Evolutionary conservation across 805 yeast genomes (phyloP), one percentile per base, ranked within the genome.

Genomic region (Lipomyces sp.): DNA sequence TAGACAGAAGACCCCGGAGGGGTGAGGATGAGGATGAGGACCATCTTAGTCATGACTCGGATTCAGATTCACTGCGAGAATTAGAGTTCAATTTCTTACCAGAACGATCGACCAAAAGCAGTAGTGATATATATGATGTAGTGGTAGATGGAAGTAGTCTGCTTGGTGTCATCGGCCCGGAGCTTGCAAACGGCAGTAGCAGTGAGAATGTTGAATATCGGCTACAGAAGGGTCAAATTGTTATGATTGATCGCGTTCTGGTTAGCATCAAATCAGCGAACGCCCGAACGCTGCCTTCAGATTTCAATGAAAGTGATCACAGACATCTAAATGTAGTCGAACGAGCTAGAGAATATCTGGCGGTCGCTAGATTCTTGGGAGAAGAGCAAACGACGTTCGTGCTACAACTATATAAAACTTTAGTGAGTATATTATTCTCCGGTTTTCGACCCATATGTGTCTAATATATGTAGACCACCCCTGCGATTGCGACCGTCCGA

Each of bases 261-360:
- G 90, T 90, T 0, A 78, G 87, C 78, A 83, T 87, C 18, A 87
- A 86, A 73, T 65, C 73, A 6, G 73, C 81, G 0, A 73, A 74
- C 4, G 70, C 69, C 35, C 74, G 69, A 11, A 73, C 73, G 39
- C 74, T 81, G 11, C 76, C 80, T 4, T 67, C 73, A 0, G 69
- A 76, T 11, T 82, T 83, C 65, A 80, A 82, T 13, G 91, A 87
- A 66, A 74, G 77, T 8, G 87, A 85, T 64, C 78, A 82, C 0
- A 80, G 81, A 33, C 85, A 85, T 53, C 81, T 90, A 0, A 77
- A 88, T 61, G 82, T 90, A 0, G 67, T 81, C 8, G 93, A 90
- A 64, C 78, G 92, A 58, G 92, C 97, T 95, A 85, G 83, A 67
- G 97, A 93, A 74, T 90, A 87, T 74, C 79, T 86, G 34, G 88